phyloP scores from a whole-genome alignment of 306 rosid genomes.

The Casuarina glauca region DNA sequence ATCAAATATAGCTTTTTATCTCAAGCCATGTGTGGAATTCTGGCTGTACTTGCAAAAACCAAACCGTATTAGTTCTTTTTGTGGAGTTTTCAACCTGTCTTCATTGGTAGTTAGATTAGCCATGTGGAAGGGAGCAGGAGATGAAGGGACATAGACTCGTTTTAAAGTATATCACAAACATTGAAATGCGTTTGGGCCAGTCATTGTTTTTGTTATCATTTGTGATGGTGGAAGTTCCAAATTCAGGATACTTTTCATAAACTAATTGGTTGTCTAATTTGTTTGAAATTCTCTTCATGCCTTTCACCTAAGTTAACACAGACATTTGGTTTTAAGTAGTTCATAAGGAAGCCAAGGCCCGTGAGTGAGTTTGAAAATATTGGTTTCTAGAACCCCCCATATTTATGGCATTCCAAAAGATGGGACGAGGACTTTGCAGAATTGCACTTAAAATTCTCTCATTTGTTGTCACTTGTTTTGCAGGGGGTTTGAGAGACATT shows the following conservation, averaged over 20 bases:
- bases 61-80: neutral
- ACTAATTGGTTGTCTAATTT: neutral
- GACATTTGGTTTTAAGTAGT: neutral
- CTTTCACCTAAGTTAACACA: neutral
- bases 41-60: neutral
- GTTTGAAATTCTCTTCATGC: neutral
- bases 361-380: neutral
- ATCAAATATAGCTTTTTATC: neutral
- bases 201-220: neutral
- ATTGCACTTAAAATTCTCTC: neutral
- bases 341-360: neutral
- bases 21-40: neutral
- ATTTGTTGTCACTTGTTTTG: slow-evolving; percentile 22
- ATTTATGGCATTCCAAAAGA: neutral
- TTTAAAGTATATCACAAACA: neutral
- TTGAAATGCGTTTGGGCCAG: neutral
- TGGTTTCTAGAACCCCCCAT: neutral
- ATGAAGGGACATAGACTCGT: neutral
- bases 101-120: neutral
- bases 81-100: neutral
- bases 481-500: slow-evolving; percentile 93
- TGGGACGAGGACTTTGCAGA: neutral
- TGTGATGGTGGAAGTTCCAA: neutral
- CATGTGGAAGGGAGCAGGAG: too few species aligned
- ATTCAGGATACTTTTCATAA: neutral